Conservation (phyloP, 1,284 basidiomycete species). For the Cryptococcus sp. region DNA sequence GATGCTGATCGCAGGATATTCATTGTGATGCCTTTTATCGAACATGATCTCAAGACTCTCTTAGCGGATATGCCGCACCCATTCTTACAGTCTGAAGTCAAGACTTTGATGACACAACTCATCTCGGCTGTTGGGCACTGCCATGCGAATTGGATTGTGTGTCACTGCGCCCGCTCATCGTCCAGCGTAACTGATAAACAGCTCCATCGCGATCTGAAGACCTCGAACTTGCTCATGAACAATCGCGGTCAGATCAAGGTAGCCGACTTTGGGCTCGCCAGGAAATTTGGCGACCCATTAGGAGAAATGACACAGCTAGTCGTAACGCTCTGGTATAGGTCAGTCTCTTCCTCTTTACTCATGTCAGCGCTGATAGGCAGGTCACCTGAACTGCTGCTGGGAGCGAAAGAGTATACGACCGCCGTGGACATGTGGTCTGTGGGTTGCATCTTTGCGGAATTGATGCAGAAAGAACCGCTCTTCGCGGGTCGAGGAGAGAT, state of each 20-base stretch:
- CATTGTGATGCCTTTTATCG: conserved; percentile 99
- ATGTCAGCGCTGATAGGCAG: conserved; percentile 49
- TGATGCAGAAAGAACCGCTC: conserved; percentile 86
- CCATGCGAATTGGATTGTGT: conserved; percentile 86
- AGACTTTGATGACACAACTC: conserved; percentile 90
- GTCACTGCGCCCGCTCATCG: conserved; percentile 7
- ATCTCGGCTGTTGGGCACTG: conserved; percentile 89
- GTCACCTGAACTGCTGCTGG: conserved; percentile 91
- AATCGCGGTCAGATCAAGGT: conserved; percentile 98
- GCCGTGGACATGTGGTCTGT: conserved; percentile 54
- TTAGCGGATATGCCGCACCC: conserved; percentile 89
- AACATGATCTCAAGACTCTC: conserved; percentile 96
- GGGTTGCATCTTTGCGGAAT: conserved; percentile 81
- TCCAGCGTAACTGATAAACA: conserved; percentile 7
- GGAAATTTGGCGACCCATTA: conserved; percentile 91
- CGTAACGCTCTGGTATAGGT: conserved; percentile 98
- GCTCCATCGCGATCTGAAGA: conserved; percentile 94
- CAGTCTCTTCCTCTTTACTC: conserved; percentile 39
- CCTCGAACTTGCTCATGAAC: conserved; percentile 96
- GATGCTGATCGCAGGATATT: conserved; percentile 66
- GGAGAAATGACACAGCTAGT: conserved; percentile 96
- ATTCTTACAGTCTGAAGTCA: conserved; percentile 95
- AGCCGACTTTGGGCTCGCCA: conserved; percentile 94
- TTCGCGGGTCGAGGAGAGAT: conserved; percentile 95
- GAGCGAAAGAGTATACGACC: conserved; percentile 87